Base-by-base conservation (phyloP, 2,329 filamentous ascomycete species). In the Xylariaceae sp. region DNA sequence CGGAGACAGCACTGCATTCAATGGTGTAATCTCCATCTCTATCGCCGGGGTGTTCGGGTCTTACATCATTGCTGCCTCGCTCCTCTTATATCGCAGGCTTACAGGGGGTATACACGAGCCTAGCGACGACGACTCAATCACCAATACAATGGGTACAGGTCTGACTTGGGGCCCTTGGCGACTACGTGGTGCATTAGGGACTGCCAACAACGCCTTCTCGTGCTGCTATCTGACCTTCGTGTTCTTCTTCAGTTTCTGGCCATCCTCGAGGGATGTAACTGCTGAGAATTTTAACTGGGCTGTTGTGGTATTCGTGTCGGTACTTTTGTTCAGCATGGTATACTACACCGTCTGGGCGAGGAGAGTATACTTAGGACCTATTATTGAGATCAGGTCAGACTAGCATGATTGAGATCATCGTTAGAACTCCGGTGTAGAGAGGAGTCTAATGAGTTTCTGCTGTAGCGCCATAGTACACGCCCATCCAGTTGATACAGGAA, bases 231-330 rank as follows among this genome's bases (percentile, higher is more conserved):
- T 73, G 53, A 43, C 72, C 2, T 69, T 79, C 29, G 64, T 79
- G 2, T 67, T 75, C 12, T 79, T 81, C 57, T 81, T 73, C 65
- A 70, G 65, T 18, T 73, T 79, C 35, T 76, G 69, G 70, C 74
- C 63, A 1, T 62, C 64, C 1, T 51, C 45, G 2, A 60, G 50
- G 0, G 55, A 55, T 0, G 51, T 61, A 1, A 55, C 57, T 8
- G 51, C 64, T 0, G 52, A 57, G 0, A 67, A 59, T 11, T 71
- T 73, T 64, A 76, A 76, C 53, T 76, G 66, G 47, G 68, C 63
- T 15, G 56, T 71, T 6, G 48, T 75, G 3, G 63, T 74, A 0
- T 71, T 67, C 13, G 66, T 61, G 0, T 57, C 54, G 0, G 62
- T 68, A 1, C 48, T 68, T 3, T 52, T 70, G 2, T 70, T 75